A percentile compares a stretch with the other conserved stretches of the same genome.
Evolutionary conservation across 2,329 filamentous ascomycete genomes (phyloP).

Genomic region (Fusarium burgessii): DNA sequence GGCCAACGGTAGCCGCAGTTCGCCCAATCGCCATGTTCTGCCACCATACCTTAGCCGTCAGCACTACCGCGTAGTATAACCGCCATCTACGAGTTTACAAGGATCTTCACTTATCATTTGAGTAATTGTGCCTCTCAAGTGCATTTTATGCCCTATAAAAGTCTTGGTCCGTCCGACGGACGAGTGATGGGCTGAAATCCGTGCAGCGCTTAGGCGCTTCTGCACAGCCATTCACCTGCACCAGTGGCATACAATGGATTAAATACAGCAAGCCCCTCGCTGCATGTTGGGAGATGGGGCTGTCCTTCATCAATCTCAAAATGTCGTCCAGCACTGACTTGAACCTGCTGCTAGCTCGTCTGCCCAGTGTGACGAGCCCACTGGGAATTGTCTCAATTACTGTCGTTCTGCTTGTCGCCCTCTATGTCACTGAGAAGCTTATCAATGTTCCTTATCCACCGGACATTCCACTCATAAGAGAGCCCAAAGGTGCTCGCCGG

Average conservation of each 20-base stretch:
- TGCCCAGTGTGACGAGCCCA: slow-evolving; percentile 24
- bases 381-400: slow-evolving; percentile 13
- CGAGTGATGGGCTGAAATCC: background rate
- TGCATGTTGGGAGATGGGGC: background rate
- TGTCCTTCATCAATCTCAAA: background rate
- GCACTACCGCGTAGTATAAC: background rate
- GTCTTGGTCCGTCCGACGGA: too few relatives aligned
- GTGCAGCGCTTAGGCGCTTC: background rate
- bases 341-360: slow-evolving; percentile 7
- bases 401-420: background rate
- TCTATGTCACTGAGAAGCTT: slow-evolving; percentile 39
- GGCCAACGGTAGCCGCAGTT: too few relatives aligned
- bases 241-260: slow-evolving; percentile 2
- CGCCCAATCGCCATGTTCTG: background rate
- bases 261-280: slow-evolving; percentile 4
- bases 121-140: background rate
- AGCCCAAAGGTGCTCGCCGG: slow-evolving; percentile 39
- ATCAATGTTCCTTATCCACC: slow-evolving; percentile 44
- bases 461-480: slow-evolving; percentile 44
- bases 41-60: background rate
- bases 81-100: background rate
- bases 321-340: slow-evolving; percentile 1
- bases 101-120: background rate
- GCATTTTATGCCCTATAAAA: too few relatives aligned
- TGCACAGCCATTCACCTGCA: background rate